Conservation (phyloP, 371 early-diverging fungal genomes). For the Neoconidiobolus thromboides region DNA sequence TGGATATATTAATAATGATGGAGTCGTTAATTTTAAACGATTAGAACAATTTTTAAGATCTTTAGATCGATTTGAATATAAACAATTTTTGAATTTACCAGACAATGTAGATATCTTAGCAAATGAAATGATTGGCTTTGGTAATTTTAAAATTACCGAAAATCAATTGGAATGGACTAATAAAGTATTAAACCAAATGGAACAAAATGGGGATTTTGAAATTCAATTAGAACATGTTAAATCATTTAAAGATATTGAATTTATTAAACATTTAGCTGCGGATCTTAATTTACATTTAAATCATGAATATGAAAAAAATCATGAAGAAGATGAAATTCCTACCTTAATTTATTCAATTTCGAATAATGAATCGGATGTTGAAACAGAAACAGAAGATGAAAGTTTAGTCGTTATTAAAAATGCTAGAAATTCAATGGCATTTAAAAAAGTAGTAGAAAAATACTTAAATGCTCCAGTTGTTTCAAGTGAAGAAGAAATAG, state of each 20-base stretch:
- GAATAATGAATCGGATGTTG: neutral
- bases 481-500: constrained; percentile 12
- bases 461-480: constrained; percentile 32
- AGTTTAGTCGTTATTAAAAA: constrained; percentile 7
- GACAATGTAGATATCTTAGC: constrained; percentile 22
- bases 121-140: neutral
- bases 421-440: constrained; percentile 31
- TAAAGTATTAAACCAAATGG: no score
- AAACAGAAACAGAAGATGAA: constrained; percentile 18
- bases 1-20: constrained; percentile 76
- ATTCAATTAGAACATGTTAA: neutral
- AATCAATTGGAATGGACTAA: no score
- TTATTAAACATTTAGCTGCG: neutral
- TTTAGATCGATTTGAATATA: constrained; percentile 33
- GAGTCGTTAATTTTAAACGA: constrained; percentile 39
- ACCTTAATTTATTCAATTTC: neutral
- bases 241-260: neutral
- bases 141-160: no score
- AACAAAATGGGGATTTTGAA: no score
- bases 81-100: neutral
- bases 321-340: neutral
- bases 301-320: neutral
- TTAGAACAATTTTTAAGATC: constrained; percentile 47
- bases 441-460: constrained; percentile 15
- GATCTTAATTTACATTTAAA: neutral